Base-by-base conservation (phyloP, 2,329 filamentous ascomycete genomes). In the Microascus cirrosus region DNA sequence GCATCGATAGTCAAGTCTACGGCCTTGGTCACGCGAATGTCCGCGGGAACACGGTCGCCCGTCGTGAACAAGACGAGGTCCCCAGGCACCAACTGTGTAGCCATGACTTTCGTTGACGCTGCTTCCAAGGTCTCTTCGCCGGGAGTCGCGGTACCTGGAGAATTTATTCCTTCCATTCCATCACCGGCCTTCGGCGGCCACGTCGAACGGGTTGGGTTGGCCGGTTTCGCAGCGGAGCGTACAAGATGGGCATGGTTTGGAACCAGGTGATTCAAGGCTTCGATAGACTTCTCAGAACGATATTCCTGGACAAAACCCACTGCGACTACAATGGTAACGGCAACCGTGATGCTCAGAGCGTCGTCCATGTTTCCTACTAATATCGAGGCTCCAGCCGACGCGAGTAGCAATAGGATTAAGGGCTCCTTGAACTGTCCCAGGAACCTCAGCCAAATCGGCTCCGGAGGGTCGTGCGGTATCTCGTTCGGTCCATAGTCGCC, bases 271-370 rank as follows among this genome's bases (percentile, higher is more conserved):
- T 89, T 96, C 64, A 99, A 77, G 22, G 94, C 94, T 71, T 99
- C 94, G 63, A 99, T 84, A 2, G 93, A 97, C 72, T 99, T 95
- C 70, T 99, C 94, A 8, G 94, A 97, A 60, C 94, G 82, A 70
- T 99, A 99, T 73, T 99, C 94, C 69, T 99, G 94, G 56, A 97
- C 84, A 65, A 99, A 99, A 1, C 93, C 94, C 50, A 99, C 94
- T 0, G 87, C 88, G 25, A 99, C 92, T 6, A 99, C 94, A 64
- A 99, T 99, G 28, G 92, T 96, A 24, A 99, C 94, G 1, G 94
- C 94, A 35, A 96, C 85, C 0, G 93, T 89, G 67, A 99, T 99
- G 71, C 93, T 97, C 65, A 99, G 75, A 6, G 93, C 93, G 74
- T 99, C 95, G 65, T 97, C 93, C 68, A 86, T 85, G 68, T 99